Evolutionary conservation across 768 basidiomycete species (phyloP).

Genomic region (Mycena chlorophos): DNA sequence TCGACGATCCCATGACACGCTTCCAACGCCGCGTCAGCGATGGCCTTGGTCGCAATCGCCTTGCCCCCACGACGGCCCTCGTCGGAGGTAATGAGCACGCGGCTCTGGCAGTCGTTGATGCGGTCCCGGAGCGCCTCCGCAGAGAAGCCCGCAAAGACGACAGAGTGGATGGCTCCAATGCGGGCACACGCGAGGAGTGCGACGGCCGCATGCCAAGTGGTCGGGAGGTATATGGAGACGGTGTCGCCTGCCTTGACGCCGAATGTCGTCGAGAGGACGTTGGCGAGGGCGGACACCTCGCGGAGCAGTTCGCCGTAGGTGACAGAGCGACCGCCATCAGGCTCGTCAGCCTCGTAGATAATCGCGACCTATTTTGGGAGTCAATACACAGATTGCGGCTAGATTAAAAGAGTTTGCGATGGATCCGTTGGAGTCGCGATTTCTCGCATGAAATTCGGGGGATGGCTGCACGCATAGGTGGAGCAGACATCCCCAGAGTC

Average conservation of each 20-base stretch:
- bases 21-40: slow-evolving; percentile 89
- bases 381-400: too few species aligned
- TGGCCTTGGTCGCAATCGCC: slow-evolving; percentile 89
- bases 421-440: too few species aligned
- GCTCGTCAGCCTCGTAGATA: slow-evolving; percentile 98
- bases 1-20: slow-evolving; percentile 84
- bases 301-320: slow-evolving; percentile 83
- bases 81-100: slow-evolving; percentile 93
- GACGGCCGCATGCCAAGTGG: slow-evolving; percentile 94
- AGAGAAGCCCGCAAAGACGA: slow-evolving; percentile 96
- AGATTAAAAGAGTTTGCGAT: too few species aligned
- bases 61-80: slow-evolving; percentile 95
- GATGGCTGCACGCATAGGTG: background rate
- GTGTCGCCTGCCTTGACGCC: slow-evolving; percentile 96
- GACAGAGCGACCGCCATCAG: slow-evolving; percentile 73
- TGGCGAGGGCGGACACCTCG: slow-evolving; percentile 87
- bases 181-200: slow-evolving; percentile 98
- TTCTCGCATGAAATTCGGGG: background rate
- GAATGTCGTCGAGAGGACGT: slow-evolving; percentile 77
- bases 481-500: too few species aligned
- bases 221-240: slow-evolving; percentile 89
- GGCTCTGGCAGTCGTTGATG: slow-evolving; percentile 82
- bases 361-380: slow-evolving; percentile 74
- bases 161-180: slow-evolving; percentile 94
- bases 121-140: slow-evolving; percentile 93